Evolutionary conservation across 805 yeast genomes (phyloP).

Genomic region (Candida andamanensis): DNA sequence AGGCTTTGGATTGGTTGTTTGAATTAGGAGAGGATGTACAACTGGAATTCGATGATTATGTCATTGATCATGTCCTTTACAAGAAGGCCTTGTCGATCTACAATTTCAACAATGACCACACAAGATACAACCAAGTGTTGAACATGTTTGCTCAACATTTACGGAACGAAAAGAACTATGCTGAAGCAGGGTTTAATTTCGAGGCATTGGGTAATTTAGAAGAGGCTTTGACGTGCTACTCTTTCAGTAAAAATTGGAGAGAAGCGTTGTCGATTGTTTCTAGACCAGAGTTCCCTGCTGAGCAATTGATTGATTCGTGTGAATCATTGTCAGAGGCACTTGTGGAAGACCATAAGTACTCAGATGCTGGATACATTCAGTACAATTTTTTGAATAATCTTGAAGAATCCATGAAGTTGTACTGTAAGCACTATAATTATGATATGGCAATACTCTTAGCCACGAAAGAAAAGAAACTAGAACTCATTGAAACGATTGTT

Average conservation of each 20-base stretch:
- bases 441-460: conserved; percentile 74
- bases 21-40: conserved; percentile 36
- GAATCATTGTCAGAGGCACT: conserved; percentile 56
- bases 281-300: conserved; percentile 27
- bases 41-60: conserved; percentile 63
- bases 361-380: conserved; percentile 78
- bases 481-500: conserved; percentile 52
- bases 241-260: conserved; percentile 72
- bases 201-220: conserved; percentile 58
- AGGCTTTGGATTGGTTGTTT: conserved; percentile 64
- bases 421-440: conserved; percentile 70
- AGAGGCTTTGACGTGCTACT: conserved; percentile 66
- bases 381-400: conserved; percentile 54
- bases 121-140: conserved; percentile 52
- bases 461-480: conserved; percentile 35
- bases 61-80: conserved; percentile 65
- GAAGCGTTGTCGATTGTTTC: conserved; percentile 69
- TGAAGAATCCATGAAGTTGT: conserved; percentile 58
- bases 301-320: conserved; percentile 43
- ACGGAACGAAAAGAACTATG: conserved; percentile 49
- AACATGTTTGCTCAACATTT: conserved; percentile 59
- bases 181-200: conserved; percentile 75
- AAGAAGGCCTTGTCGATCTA: conserved; percentile 61
- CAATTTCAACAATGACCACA: conserved; percentile 40
- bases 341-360: conserved; percentile 64